Percentiles rank a stretch among this genome's conserved stretches.
phyloP scores from a whole-genome alignment of 1,284 basidiomycete species.

The Mycena citricolor region DNA sequence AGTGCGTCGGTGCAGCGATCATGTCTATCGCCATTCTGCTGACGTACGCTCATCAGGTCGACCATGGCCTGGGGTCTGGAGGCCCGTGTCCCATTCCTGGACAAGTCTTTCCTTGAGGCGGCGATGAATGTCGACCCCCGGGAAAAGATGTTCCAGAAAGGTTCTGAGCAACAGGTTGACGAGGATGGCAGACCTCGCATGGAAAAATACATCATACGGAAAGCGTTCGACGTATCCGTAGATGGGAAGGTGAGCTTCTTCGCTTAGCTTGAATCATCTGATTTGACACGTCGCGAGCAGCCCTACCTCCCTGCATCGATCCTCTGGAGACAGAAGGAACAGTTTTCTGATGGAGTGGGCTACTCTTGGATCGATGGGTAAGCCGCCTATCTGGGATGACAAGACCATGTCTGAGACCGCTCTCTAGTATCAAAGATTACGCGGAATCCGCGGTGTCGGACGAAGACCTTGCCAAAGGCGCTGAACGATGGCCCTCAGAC shows the following conservation, averaged over 20 bases:
- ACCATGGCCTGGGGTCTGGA: constrained; percentile 99
- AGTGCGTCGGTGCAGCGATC: constrained; percentile 47
- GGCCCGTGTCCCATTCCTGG: constrained; percentile 98
- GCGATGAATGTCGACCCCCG: constrained; percentile 90
- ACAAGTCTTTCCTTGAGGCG: constrained; percentile 94
- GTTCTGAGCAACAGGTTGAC: constrained; percentile 73
- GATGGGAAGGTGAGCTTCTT: constrained; percentile 67
- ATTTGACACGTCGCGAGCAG: constrained; percentile 46
- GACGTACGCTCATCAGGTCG: constrained; percentile 51
- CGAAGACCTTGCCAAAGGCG: constrained; percentile 75
- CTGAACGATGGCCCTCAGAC: constrained; percentile 77
- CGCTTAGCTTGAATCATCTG: too few relatives aligned
- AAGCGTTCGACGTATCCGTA: constrained; percentile 91
- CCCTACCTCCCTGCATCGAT: constrained; percentile 94
- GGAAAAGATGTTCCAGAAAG: constrained; percentile 92
- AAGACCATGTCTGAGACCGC: neutral
- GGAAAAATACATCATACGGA: constrained; percentile 99
- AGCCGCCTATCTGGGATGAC: neutral
- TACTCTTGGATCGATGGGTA: constrained; percentile 99
- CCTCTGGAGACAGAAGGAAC: constrained; percentile 99
- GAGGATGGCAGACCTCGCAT: constrained; percentile 85
- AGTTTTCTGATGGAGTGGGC: constrained; percentile 99
- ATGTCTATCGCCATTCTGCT: constrained; percentile 7
- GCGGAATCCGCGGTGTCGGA: constrained; percentile 79
- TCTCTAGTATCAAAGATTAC: constrained; percentile 83